A percentile compares a stretch with the other conserved stretches of the same genome.
Conservation (phyloP, 768 basidiomycete species). For the Rhodotorula graminis region DNA sequence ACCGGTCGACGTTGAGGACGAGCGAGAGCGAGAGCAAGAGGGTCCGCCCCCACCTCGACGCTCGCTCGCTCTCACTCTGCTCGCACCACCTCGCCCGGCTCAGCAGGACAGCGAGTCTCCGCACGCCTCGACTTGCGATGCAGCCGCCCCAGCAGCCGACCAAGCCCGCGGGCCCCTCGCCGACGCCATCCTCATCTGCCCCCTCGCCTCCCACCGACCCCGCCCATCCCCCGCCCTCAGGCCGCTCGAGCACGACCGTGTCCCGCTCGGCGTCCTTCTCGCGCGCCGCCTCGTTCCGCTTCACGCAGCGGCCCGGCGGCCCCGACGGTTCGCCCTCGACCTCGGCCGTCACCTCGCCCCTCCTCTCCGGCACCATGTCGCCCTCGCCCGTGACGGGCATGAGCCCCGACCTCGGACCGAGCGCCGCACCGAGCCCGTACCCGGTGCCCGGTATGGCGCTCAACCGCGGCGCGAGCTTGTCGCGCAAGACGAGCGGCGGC, state of each 20-base stretch:
- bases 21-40: too few relatives aligned
- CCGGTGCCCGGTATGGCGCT: not conserved
- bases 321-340: not conserved
- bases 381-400: not conserved
- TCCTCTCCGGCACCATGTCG: not conserved
- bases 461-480: not conserved
- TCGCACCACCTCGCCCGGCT: too few relatives aligned
- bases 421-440: not conserved
- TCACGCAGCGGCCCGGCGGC: slow-evolving; percentile 18
- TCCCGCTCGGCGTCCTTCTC: slow-evolving; percentile 26
- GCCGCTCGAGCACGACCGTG: not conserved
- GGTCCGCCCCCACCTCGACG: too few relatives aligned
- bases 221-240: not conserved
- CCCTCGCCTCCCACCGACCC: not conserved
- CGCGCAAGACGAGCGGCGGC: not conserved
- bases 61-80: too few relatives aligned
- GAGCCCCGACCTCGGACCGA: slow-evolving; percentile 1
- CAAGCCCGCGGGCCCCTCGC: too few relatives aligned
- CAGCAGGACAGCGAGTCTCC: too few relatives aligned
- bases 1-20: too few relatives aligned
- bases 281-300: slow-evolving; percentile 29
- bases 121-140: not conserved
- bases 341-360: not conserved
- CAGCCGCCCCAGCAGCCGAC: too few relatives aligned
- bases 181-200: not conserved